phyloP scores from a whole-genome alignment of 2,329 filamentous ascomycete species.

The Chalaropsis thielavioides region DNA sequence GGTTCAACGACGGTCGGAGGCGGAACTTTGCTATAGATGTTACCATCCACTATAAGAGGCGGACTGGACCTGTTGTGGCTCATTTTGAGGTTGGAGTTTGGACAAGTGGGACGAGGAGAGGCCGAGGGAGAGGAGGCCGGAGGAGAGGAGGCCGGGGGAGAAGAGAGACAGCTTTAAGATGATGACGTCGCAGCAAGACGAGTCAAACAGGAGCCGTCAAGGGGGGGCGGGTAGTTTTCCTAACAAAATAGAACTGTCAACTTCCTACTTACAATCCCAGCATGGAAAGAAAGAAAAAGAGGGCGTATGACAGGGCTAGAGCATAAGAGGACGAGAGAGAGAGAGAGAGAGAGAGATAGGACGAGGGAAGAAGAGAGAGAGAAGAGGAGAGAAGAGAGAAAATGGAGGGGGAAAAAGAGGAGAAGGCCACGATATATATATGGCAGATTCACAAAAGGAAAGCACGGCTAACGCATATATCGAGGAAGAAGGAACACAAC shows the following conservation, averaged over 20 bases:
- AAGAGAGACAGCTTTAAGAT: not conserved
- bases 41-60: not conserved
- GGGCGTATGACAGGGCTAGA: not conserved
- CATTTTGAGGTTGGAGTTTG: not conserved
- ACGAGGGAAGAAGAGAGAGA: not conserved
- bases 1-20: not conserved
- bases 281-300: not conserved
- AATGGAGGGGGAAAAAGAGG: not conserved
- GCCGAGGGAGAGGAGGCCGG: not conserved
- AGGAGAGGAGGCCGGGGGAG: not conserved
- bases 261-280: not conserved
- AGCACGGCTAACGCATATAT: not conserved
- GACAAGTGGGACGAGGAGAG: not conserved
- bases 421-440: not conserved
- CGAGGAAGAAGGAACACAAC: not conserved
- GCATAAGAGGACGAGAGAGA: no score
- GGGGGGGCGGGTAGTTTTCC: not conserved
- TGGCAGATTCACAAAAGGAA: not conserved
- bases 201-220: not conserved
- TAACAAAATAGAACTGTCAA: not conserved
- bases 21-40: not conserved
- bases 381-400: not conserved
- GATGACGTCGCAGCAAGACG: not conserved
- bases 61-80: not conserved
- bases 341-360: no score